These are phyloP conservation scores for Hymenoscyphus albidus DNA, from an alignment of 2,329 filamentous ascomycete species.

Conservation along the genomic window DNA sequence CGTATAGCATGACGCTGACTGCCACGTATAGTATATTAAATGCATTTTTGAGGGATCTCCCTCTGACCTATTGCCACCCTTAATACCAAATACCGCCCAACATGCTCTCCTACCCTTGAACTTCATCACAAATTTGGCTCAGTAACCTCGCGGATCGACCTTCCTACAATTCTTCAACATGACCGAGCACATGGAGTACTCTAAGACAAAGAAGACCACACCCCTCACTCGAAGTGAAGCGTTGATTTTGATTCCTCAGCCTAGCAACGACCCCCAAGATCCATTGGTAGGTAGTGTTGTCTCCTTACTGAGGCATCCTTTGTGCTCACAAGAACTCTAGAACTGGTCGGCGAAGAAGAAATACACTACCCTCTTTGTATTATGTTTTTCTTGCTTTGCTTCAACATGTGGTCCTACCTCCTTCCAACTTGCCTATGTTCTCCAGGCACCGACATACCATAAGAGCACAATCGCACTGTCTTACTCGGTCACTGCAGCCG, in stretches of 20 bases:
- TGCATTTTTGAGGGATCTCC: too few relatives aligned
- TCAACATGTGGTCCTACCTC: not conserved
- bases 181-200: too few relatives aligned
- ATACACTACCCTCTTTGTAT: conserved; percentile 14
- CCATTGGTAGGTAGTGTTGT: conserved; percentile 32
- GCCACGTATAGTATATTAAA: too few relatives aligned
- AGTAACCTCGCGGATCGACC: too few relatives aligned
- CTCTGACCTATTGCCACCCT: too few relatives aligned
- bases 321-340: not conserved
- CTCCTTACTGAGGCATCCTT: not conserved
- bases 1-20: too few relatives aligned
- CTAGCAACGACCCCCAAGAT: conserved; percentile 46
- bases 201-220: too few relatives aligned
- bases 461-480: conserved; percentile 16
- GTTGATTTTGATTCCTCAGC: conserved; percentile 37
- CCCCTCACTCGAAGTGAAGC: too few relatives aligned
- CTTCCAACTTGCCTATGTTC: not conserved
- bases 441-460: conserved; percentile 17
- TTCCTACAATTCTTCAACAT: not conserved
- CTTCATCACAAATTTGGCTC: too few relatives aligned
- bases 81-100: too few relatives aligned
- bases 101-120: too few relatives aligned
- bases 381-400: conserved; percentile 14
- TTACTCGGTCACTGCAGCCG: conserved; percentile 32
- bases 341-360: conserved; percentile 34